Evolutionary conservation across 179 eudicot genomes (phyloP).

Genomic region (Vitellaria paradoxa): DNA sequence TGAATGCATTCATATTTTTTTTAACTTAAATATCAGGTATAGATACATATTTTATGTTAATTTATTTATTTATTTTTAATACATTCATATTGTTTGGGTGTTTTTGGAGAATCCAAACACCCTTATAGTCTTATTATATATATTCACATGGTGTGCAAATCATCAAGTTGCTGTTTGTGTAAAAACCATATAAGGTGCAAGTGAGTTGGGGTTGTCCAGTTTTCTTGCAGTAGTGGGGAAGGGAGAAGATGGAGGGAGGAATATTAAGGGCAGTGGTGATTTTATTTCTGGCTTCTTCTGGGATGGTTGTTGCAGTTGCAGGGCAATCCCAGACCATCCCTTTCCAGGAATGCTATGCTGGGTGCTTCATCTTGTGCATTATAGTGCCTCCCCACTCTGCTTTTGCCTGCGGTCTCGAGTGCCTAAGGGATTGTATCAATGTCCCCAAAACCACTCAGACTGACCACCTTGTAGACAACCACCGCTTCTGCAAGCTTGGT

Average conservation of each 20-base stretch:
- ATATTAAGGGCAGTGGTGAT: background rate
- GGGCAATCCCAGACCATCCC: conserved; percentile 6
- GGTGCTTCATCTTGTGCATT: conserved; percentile 3
- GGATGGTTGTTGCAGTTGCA: background rate
- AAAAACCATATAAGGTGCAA: background rate
- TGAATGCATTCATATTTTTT: too few relatives aligned
- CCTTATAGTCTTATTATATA: too few relatives aligned
- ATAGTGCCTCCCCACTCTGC: background rate
- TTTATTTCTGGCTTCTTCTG: background rate
- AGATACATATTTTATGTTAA: too few relatives aligned
- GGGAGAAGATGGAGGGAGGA: conserved; percentile 9
- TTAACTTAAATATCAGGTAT: too few relatives aligned
- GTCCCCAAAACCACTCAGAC: conserved; percentile 15
- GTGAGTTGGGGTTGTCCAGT: background rate
- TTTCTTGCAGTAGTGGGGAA: background rate
- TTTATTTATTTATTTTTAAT: too few relatives aligned
- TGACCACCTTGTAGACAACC: conserved; percentile 9
- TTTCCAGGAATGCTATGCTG: conserved; percentile 6
- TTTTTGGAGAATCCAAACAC: too few relatives aligned
- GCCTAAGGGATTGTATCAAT: conserved; percentile 25
- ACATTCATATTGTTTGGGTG: too few relatives aligned
- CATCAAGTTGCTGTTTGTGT: background rate
- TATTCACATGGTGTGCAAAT: too few relatives aligned
- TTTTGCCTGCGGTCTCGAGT: background rate
- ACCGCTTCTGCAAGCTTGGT: conserved; percentile 47